Evolutionary conservation across 192 early-diverging fungal genomes (phyloP), one percentile per base, ranked within the genome.

Genomic region (Phlyctochytrium arcticum): DNA sequence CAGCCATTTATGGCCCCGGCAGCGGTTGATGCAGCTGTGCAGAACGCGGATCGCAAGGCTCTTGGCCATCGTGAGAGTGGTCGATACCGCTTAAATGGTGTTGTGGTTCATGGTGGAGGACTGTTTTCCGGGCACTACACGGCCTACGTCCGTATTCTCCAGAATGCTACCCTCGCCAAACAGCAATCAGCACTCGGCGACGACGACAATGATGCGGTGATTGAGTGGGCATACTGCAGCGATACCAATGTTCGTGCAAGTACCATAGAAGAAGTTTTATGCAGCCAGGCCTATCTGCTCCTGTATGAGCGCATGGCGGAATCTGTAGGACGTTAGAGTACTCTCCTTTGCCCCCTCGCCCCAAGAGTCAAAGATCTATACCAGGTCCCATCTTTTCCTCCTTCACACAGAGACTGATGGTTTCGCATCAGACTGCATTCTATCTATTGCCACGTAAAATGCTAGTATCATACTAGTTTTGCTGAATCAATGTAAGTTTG

Each of bases 111-210:
- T 62, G 17, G 57, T 2, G 79, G 79, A 8, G 62, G 54, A 4
- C 47, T 80, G 26, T 75, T 73, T 67, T 71, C 70, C 9, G 79
- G 79, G 1, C 79, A 80, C 39, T 80, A 78, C 61, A 48, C 71
- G 19, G 69, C 79, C 17, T 80, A 70, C 51, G 67, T 75, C 26
- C 60, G 79, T 5, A 34, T 72, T 15, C 19, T 15, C 44, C 6
- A 8, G n/a, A 17, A 0, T 23, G 27, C 70, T 7, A 34, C 34
- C 42, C 9, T n/a, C 15, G n/a, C n/a, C n/a, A n/a, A n/a, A n/a
- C n/a, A n/a, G n/a, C n/a, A n/a, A n/a, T n/a, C n/a, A n/a, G n/a
- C n/a, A n/a, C n/a, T n/a, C n/a, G n/a, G n/a, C n/a, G n/a, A n/a
- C n/a, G n/a, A n/a, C n/a, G 33, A 58, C 32, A 49, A 67, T 19